Evolutionary conservation across 2,329 filamentous ascomycete species (phyloP), one percentile per base, ranked within the genome.

Genomic region (Helotiales sp.): DNA sequence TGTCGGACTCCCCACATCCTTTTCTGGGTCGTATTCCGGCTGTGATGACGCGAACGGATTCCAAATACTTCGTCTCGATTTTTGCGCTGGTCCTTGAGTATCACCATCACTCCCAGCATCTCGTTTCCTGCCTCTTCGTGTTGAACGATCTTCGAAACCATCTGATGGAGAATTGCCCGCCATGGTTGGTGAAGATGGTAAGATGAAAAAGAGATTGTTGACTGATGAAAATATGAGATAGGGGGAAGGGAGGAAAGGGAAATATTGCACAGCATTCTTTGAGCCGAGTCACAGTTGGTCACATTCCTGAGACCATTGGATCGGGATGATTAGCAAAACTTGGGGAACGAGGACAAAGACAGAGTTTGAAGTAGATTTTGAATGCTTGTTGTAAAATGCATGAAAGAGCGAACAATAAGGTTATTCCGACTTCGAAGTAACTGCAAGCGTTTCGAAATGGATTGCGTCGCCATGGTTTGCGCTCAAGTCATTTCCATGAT

Each of bases 121-220:
- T 37, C 45, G 60, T 24, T 54, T 62, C 60, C 40, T 62, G 54
- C 34, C 6, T 55, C 3, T 55, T 20, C 20, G 24, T 15, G 28
- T 24, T 57, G 54, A 57, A 26, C 34, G 13, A 43, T 49, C 32
- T 22, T n/a, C 20, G 26, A 15, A 47, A 15, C 32, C 47, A 40
- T 28, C 47, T 5, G 8, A 6, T 34, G 8, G 43, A 43, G 20
- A 13, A n/a, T 17, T 11, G 6, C 37, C 3, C 22, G 54, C 63
- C 63, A 64, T 64, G 63, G 60, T 64, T 32, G 28, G 20, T 30
- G n/a, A n/a, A 20, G 20, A 17, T 34, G 20, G 20, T 64, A 10
- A 47, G 55, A 64, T 26, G 30, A 32, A 52, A 30, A 64, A 30
- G 60, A 47, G 3, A 45, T 34, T 57, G 34, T 37, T 43, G 55